These are phyloP conservation scores for Claviceps humidiphila DNA, from an alignment of 2,329 filamentous ascomycete genomes.

Conservation along the genomic window DNA sequence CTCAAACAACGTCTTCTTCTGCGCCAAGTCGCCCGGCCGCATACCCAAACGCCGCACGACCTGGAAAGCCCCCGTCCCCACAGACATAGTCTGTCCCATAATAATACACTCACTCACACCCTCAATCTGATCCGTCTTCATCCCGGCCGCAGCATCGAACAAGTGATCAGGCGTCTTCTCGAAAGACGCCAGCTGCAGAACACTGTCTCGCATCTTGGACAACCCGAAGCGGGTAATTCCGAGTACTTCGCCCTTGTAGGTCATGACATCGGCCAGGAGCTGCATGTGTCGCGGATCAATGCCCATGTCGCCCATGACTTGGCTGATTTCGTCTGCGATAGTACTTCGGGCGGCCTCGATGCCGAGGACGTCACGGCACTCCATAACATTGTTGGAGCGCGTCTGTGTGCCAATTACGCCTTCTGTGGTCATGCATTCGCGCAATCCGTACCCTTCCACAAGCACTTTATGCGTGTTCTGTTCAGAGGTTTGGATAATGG, in stretches of 20 bases:
- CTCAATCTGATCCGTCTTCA: slow-evolving; percentile 85
- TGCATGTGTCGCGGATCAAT: slow-evolving; percentile 98
- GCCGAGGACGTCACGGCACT: slow-evolving; percentile 73
- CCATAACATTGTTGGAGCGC: slow-evolving; percentile 78
- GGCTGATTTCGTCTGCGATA: slow-evolving; percentile 76
- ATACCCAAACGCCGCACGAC: slow-evolving; percentile 69
- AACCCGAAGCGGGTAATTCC: slow-evolving; percentile 95
- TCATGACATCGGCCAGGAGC: slow-evolving; percentile 95
- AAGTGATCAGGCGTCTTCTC: slow-evolving; percentile 97
- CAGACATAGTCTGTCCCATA: slow-evolving; percentile 85
- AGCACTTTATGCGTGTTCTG: slow-evolving; percentile 57
- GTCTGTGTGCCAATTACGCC: slow-evolving; percentile 70
- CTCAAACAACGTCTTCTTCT: slow-evolving; percentile 57
- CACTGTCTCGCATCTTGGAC: slow-evolving; percentile 89
- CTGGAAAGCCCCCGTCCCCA: slow-evolving; percentile 87
- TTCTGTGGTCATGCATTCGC: slow-evolving; percentile 82
- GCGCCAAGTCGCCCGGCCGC: slow-evolving; percentile 40
- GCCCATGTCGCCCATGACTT: slow-evolving; percentile 86
- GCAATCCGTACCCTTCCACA: slow-evolving; percentile 89
- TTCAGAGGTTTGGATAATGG: slow-evolving; percentile 76
- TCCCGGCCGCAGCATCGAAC: slow-evolving; percentile 83
- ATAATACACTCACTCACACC: slow-evolving; percentile 96
- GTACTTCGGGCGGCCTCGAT: slow-evolving; percentile 88
- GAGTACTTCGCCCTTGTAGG: slow-evolving; percentile 91
- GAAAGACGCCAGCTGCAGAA: slow-evolving; percentile 87